Evolutionary conservation across 805 yeast species (phyloP).

Genomic region (Candida ovalis): DNA sequence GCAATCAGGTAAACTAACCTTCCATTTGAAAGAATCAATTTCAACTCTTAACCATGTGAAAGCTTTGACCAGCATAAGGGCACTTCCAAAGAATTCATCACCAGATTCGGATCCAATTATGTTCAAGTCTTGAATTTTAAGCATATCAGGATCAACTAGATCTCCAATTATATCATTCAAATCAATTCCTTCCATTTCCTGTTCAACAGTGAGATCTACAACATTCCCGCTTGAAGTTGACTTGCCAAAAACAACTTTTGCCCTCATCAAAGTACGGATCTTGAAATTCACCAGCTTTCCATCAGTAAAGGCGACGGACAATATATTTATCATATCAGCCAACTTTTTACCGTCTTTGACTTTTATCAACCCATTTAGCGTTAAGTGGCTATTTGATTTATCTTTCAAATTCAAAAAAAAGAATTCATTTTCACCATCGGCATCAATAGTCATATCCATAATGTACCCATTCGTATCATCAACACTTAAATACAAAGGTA

Average conservation of each 20-base stretch:
- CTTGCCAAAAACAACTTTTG: not conserved
- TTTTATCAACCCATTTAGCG: not conserved
- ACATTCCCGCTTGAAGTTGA: not conserved
- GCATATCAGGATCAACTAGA: not conserved
- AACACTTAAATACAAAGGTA: not conserved
- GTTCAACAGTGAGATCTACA: not conserved
- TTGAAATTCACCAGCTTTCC: not conserved
- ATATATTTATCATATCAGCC: not conserved
- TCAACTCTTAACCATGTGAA: not conserved
- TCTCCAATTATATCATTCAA: not conserved
- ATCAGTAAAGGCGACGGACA: not conserved
- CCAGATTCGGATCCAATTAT: constrained; percentile 3
- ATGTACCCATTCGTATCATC: not conserved
- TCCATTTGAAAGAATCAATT: constrained; percentile 7
- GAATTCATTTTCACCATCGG: not conserved
- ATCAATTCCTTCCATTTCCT: not conserved
- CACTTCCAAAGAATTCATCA: constrained; percentile 3
- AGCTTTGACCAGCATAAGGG: not conserved
- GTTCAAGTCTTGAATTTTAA: not conserved
- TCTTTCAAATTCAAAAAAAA: not conserved
- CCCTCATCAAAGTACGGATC: not conserved
- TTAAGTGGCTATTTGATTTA: not conserved
- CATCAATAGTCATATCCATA: not conserved
- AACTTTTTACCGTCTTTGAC: not conserved
- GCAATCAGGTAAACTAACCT: constrained; percentile 9